Evolutionary conservation across 768 basidiomycete genomes (phyloP).

Genomic region (Pleurotus eryngii): DNA sequence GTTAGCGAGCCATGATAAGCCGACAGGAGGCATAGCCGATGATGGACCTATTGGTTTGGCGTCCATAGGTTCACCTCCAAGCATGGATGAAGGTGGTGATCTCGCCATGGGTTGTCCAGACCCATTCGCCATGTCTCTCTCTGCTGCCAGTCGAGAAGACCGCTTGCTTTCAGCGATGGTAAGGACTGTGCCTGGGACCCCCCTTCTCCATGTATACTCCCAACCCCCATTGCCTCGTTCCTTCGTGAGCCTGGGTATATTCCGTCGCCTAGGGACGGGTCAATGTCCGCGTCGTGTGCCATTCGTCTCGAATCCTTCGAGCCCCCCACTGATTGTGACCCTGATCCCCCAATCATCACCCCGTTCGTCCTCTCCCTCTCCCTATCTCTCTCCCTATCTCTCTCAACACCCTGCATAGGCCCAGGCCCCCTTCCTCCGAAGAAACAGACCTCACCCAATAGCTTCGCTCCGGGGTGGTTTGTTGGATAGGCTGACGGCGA

Average conservation of each 20-base stretch:
- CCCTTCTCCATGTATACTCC: constrained; percentile 20
- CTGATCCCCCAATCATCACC: neutral
- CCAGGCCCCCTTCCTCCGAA: constrained; percentile 13
- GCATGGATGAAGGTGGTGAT: constrained; percentile 12
- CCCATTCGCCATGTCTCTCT: constrained; percentile 12
- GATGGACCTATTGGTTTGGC: constrained; percentile 19
- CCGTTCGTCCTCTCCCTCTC: constrained; percentile 5
- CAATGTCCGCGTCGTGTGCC: constrained; percentile 8
- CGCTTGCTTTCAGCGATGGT: constrained; percentile 74
- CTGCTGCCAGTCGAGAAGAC: constrained; percentile 60
- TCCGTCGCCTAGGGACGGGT: constrained; percentile 6
- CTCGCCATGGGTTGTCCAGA: constrained; percentile 12
- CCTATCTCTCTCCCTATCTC: constrained; percentile 13
- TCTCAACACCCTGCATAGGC: constrained; percentile 8
- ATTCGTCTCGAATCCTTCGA: neutral
- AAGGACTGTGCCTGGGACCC: constrained; percentile 39
- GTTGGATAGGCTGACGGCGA: constrained; percentile 19
- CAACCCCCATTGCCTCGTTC: constrained; percentile 17
- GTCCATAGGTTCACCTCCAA: constrained; percentile 28
- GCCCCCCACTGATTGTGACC: neutral
- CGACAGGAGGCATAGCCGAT: constrained; percentile 55
- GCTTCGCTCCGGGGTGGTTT: constrained; percentile 28
- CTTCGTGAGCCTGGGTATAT: neutral
- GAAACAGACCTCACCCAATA: constrained; percentile 32
- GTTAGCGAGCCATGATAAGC: constrained; percentile 66